Evolutionary conservation across 805 yeast species (phyloP), one percentile per base, ranked within the genome.

Genomic region (Kuraishia borneana): DNA sequence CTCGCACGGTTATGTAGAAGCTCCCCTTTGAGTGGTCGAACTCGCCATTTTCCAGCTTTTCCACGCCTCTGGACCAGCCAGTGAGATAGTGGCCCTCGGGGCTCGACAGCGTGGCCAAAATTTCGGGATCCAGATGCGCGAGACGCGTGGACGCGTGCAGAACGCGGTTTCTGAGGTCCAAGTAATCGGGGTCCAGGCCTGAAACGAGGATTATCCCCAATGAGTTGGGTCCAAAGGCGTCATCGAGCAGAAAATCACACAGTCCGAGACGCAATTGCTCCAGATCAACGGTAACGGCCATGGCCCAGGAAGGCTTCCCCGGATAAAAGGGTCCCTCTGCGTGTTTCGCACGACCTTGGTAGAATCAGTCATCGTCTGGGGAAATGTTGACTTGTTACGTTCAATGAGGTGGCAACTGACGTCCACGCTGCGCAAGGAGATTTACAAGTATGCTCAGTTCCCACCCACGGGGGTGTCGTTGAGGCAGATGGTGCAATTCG

Each of bases 401-500:
- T n/a, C n/a, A n/a, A n/a, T n/a, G n/a, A n/a, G 22, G 12, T 73
- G 79, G 79, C 61, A 64, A 43, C 50, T 71, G 26, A 67, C 76
- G 6, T 50, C 56, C 19, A 45, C 61, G 22, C 61, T 82, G 37
- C 61, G 72, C 39, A 70, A 73, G 22, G 60, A 68, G 47, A 75
- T 81, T 38, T 63, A 67, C 47, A 69, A 65, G 41, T 80, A 76
- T 61, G 87, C 95, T 3, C 63, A 68, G 34, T 67, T 77, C 41
- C 81, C 85, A 9, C 92, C 88, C 30, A 83, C 94, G 2, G 87
- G 94, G 1, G 84, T 85, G 3, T 77, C 87, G 3, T 60, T 85
- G 39, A 66, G 85, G 38, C 95, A 84, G 53, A 84, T 85, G 95
- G 95, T 85, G 14, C 92, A 83, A 50, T 82, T 85, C 59, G 95